These are phyloP conservation scores for Citrus reticulata DNA, from an alignment of 345 rosid genomes.

Conservation along the genomic window DNA sequence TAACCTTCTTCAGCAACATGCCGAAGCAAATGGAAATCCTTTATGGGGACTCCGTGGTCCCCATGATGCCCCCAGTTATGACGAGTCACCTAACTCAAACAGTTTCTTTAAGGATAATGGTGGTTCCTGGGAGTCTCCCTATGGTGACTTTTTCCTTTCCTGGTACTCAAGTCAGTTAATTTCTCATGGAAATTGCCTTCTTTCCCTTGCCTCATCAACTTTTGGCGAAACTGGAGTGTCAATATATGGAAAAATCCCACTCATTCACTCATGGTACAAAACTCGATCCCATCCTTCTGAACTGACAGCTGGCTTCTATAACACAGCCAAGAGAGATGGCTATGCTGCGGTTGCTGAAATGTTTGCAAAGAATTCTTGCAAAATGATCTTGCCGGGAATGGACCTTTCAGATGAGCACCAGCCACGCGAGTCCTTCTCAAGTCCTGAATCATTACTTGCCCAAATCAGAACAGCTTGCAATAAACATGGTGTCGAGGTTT, in stretches of 20 bases:
- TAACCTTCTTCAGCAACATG: constrained; percentile 54
- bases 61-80: constrained; percentile 69
- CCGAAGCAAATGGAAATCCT: constrained; percentile 68
- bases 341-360: constrained; percentile 55
- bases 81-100: constrained; percentile 44
- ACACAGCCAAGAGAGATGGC: constrained; percentile 56
- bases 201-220: constrained; percentile 55
- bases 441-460: constrained; percentile 59
- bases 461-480: constrained; percentile 62
- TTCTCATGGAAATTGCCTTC: constrained; percentile 67
- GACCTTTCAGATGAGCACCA: constrained; percentile 66
- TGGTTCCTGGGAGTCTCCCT: constrained; percentile 85
- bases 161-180: constrained; percentile 78
- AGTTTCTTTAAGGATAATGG: constrained; percentile 67
- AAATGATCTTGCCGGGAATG: constrained; percentile 82
- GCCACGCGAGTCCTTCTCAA: constrained; percentile 42
- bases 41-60: constrained; percentile 95
- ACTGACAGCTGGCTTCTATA: constrained; percentile 76
- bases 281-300: constrained; percentile 69
- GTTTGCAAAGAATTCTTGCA: constrained; percentile 76
- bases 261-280: constrained; percentile 68
- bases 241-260: constrained; percentile 62
- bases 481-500: constrained; percentile 53
- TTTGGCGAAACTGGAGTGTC: constrained; percentile 38
- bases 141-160: constrained; percentile 81